Evolutionary conservation across 495 filamentous ascomycete species (phyloP), one percentile per base, ranked within the genome.

Genomic region (Lasiosphaeria ovina): DNA sequence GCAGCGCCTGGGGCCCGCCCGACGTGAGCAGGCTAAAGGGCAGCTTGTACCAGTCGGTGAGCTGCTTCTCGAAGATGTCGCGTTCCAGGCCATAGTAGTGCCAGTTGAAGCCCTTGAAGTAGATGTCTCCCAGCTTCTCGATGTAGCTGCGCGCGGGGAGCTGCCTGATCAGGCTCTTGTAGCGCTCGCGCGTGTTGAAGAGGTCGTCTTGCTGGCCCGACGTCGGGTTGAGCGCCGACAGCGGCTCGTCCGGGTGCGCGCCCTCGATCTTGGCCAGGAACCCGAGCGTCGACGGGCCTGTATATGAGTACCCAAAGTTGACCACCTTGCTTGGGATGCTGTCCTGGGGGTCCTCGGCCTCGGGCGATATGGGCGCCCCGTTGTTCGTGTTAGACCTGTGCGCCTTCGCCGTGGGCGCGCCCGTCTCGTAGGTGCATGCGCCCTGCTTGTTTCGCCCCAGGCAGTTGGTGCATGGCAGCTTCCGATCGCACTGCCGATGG

Each of bases 381-480:
- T 72, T 74, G 40, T 66, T 63, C 32, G 10, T 35, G 5, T 54
- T 36, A 12, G 14, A 44, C 35, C 35, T 51, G 35, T 72, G 67
- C 54, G 76, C 67, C 61, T 74, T 76, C 47, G 74, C 71, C 11
- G 76, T 72, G 0, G 77, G 77, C n/a, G 78, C 72, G 40, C 77
- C 76, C 42, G 78, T 77, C 62, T 83, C 80, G 62, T 84, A 84
- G 0, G 67, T 72, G 60, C 81, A 84, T 17, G 71, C 63, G 42
- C 73, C 68, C 62, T 81, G 69, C 62, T 80, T 81, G 55, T 75
- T 78, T 49, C 81, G 73, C 53, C 79, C 76, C 36, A 81, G 72
- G 65, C 85, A 88, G 63, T 88, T 88, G 34, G 79, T 79, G 66
- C 84, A 87, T 1, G 85, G 85, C 58, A 78, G 77, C 55, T 81